phyloP scores from a whole-genome alignment of 257 asterid genomes.

The Capsicum rhomboideum region DNA sequence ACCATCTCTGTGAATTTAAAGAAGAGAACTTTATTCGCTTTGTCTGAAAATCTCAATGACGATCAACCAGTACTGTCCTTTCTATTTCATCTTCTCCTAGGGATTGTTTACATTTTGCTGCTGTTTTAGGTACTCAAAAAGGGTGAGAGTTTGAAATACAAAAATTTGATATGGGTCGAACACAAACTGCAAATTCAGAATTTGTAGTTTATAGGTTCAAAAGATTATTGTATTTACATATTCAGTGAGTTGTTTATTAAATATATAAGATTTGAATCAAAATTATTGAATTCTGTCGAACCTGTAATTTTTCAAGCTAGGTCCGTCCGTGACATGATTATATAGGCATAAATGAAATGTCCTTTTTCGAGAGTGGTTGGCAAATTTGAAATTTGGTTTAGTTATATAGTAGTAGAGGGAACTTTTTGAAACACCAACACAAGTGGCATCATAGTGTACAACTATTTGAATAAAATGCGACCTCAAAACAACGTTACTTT shows the following conservation, averaged over 20 bases:
- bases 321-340: too few species aligned
- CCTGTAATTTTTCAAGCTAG: too few species aligned
- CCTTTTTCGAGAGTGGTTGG: background rate
- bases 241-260: background rate
- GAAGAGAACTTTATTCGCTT: constrained; percentile 49
- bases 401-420: background rate
- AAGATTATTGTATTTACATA: background rate
- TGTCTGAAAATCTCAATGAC: constrained; percentile 38
- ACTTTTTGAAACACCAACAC: background rate
- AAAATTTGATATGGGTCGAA: background rate
- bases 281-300: too few species aligned
- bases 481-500: background rate
- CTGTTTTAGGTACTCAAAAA: too few species aligned
- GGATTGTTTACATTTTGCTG: background rate
- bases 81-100: constrained; percentile 21
- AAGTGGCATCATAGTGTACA: background rate
- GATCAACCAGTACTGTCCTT: constrained; percentile 12
- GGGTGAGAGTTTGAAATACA: background rate
- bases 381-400: too few species aligned
- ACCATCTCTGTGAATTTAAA: constrained; percentile 8
- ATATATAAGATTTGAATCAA: background rate
- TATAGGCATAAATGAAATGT: too few species aligned
- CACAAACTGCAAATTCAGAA: background rate
- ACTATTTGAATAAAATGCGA: background rate
- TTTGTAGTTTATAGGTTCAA: too few species aligned